Evolutionary conservation across 2,329 filamentous ascomycete species (phyloP).

Genomic region (Sclerotinia minor): DNA sequence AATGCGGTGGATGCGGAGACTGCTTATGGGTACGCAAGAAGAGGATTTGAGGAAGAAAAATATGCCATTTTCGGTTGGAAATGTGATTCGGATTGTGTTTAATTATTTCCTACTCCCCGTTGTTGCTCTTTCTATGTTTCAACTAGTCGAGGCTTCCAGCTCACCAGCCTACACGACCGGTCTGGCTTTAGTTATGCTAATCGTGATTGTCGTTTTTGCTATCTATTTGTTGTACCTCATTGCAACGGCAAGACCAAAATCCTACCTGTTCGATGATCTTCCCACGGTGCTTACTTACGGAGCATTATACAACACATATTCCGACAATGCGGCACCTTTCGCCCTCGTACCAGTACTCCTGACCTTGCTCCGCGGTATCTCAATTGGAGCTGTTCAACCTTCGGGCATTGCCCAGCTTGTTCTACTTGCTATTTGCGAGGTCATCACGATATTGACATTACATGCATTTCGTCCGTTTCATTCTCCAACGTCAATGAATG

Average conservation of each 20-base stretch:
- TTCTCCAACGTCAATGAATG: constrained; percentile 92
- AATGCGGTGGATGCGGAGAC: constrained; percentile 72
- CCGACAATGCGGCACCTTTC: constrained; percentile 87
- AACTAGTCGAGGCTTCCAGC: constrained; percentile 71
- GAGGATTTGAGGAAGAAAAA: constrained; percentile 92
- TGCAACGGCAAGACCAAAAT: constrained; percentile 75
- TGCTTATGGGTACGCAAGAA: constrained; percentile 69
- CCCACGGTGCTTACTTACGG: constrained; percentile 87
- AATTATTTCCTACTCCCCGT: constrained; percentile 90
- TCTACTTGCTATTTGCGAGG: constrained; percentile 88
- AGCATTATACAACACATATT: constrained; percentile 95
- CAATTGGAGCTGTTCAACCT: constrained; percentile 88
- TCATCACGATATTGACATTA: constrained; percentile 82
- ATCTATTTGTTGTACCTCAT: constrained; percentile 81
- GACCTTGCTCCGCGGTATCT: constrained; percentile 82
- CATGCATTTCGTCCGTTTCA: constrained; percentile 90
- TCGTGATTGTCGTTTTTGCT: constrained; percentile 71
- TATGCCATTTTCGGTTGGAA: constrained; percentile 79
- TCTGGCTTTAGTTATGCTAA: constrained; percentile 72
- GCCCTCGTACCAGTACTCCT: constrained; percentile 83
- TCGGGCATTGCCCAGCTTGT: constrained; percentile 93
- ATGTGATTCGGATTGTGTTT: constrained; percentile 81
- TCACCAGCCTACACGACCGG: constrained; percentile 72
- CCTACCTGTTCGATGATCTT: constrained; percentile 89
- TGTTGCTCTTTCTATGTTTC: constrained; percentile 84